phyloP scores from a whole-genome alignment of 2,329 filamentous ascomycete species.

The Stemphylium beticola region DNA sequence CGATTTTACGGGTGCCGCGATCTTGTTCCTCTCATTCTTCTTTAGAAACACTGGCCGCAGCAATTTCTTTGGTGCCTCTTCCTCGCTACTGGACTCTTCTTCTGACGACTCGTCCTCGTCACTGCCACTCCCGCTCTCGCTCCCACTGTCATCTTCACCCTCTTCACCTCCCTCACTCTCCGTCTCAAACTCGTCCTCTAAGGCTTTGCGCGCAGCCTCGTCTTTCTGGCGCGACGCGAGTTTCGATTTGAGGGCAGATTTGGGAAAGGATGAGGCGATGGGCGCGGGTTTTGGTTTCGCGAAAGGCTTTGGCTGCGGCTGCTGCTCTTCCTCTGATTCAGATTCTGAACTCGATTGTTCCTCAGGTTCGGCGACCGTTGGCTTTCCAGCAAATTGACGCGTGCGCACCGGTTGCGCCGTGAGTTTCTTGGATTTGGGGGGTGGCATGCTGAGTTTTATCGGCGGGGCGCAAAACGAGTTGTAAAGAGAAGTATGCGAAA shows the following conservation, averaged over 20 bases:
- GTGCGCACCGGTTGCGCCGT: constrained; percentile 85
- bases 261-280: constrained; percentile 55
- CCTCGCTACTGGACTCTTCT: constrained; percentile 64
- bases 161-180: constrained; percentile 51
- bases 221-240: constrained; percentile 49
- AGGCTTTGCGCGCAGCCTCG: constrained; percentile 39
- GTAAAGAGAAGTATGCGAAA: constrained; percentile 1
- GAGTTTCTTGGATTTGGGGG: constrained; percentile 72
- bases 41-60: constrained; percentile 72
- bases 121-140: constrained; percentile 25
- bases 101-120: constrained; percentile 48
- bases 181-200: constrained; percentile 66
- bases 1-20: constrained; percentile 36
- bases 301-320: constrained; percentile 52
- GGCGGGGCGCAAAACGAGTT: not conserved
- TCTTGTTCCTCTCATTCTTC: constrained; percentile 63
- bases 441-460: constrained; percentile 56
- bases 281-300: constrained; percentile 49
- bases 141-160: constrained; percentile 31
- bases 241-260: constrained; percentile 51
- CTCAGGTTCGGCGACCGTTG: constrained; percentile 56
- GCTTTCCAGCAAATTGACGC: constrained; percentile 86
- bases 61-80: constrained; percentile 63
- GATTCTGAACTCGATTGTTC: constrained; percentile 51
- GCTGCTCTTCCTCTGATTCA: constrained; percentile 58